These are phyloP conservation scores for Diaporthe citri DNA, from an alignment of 2,329 filamentous ascomycete species.

Conservation along the genomic window DNA sequence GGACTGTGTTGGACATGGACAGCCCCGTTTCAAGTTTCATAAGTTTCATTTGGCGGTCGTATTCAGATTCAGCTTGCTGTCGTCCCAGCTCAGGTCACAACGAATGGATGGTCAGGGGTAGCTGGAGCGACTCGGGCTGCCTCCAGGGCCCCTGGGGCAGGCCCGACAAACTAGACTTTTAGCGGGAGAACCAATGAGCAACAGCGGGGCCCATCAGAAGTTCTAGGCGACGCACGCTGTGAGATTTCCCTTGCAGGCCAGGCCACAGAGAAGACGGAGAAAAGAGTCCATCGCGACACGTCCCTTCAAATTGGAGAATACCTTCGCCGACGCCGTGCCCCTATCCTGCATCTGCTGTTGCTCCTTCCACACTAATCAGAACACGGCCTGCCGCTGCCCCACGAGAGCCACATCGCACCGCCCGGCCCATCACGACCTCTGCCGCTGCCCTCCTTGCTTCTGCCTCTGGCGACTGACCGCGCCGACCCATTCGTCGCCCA, in stretches of 20 bases:
- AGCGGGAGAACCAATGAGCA: slow-evolving; percentile 13
- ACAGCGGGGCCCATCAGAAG: slow-evolving; percentile 20
- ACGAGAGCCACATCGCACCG: slow-evolving; percentile 27
- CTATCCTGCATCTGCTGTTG: slow-evolving; percentile 19
- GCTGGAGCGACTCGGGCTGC: slow-evolving; percentile 28
- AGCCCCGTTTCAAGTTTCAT: slow-evolving; percentile 32
- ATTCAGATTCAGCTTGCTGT: slow-evolving; percentile 27
- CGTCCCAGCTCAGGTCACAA: not conserved
- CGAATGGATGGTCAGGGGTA: slow-evolving; percentile 32
- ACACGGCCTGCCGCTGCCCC: slow-evolving; percentile 5
- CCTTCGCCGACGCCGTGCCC: slow-evolving; percentile 17
- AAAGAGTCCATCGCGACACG: slow-evolving; percentile 22
- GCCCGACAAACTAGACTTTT: slow-evolving; percentile 21
- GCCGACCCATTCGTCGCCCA: slow-evolving; percentile 5
- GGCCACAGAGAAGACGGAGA: not conserved
- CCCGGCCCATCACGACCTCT: slow-evolving; percentile 9
- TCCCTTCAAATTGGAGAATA: slow-evolving; percentile 12
- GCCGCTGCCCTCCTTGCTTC: not conserved
- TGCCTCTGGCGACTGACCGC: not conserved
- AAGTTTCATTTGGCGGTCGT: slow-evolving; percentile 35
- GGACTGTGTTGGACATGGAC: slow-evolving; percentile 22
- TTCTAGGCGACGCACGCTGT: slow-evolving; percentile 18
- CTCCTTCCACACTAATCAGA: slow-evolving; percentile 14
- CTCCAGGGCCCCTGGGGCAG: slow-evolving; percentile 22
- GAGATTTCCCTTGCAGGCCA: slow-evolving; percentile 10